Percentiles rank a stretch among this genome's conserved stretches.
These are phyloP conservation scores for Magnusiomyces paraingens DNA, from an alignment of 1,139 yeast genomes.

Conservation along the genomic window DNA sequence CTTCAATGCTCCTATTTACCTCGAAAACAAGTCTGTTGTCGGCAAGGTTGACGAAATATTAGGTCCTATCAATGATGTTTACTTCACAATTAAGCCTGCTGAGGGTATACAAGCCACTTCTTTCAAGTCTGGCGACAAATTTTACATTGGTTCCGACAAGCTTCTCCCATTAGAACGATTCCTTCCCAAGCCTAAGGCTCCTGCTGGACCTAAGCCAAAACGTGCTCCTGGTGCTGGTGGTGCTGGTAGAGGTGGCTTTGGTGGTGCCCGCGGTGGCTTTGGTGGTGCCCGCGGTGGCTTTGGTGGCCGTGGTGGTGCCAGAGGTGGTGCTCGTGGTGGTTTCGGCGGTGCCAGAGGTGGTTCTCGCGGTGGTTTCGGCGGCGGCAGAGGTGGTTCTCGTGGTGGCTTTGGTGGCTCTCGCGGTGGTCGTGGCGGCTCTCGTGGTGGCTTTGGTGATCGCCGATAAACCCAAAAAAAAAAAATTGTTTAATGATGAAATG, in stretches of 20 bases:
- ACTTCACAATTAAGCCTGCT: slow-evolving; percentile 88
- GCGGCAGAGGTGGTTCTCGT: slow-evolving; percentile 44
- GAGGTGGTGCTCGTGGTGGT: slow-evolving; percentile 29
- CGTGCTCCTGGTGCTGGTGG: slow-evolving; percentile 46
- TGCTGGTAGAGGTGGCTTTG: slow-evolving; percentile 40
- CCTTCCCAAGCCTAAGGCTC: slow-evolving; percentile 81
- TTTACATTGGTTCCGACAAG: slow-evolving; percentile 92
- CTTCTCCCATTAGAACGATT: slow-evolving; percentile 92
- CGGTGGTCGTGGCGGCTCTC: slow-evolving; percentile 35
- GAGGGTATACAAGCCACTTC: slow-evolving; percentile 95
- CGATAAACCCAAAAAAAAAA: not conserved
- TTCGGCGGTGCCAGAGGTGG: slow-evolving; percentile 14
- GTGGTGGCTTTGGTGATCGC: slow-evolving; percentile 8
- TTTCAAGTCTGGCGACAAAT: slow-evolving; percentile 93
- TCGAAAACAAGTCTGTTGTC: slow-evolving; percentile 85
- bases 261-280: slow-evolving; percentile 36
- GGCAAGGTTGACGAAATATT: slow-evolving; percentile 98
- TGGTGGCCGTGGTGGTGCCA: slow-evolving; percentile 38
- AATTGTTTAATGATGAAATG: too few species aligned
- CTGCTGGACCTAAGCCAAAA: slow-evolving; percentile 68
- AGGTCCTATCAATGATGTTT: slow-evolving; percentile 96
- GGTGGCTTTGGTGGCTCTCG: slow-evolving; percentile 45
- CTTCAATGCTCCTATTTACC: slow-evolving; percentile 96
- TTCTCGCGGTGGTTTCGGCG: slow-evolving; percentile 20
- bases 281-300: slow-evolving; percentile 47